These are phyloP conservation scores for Dacryopinax spathularia DNA, from an alignment of 768 basidiomycete species.

Conservation along the genomic window DNA sequence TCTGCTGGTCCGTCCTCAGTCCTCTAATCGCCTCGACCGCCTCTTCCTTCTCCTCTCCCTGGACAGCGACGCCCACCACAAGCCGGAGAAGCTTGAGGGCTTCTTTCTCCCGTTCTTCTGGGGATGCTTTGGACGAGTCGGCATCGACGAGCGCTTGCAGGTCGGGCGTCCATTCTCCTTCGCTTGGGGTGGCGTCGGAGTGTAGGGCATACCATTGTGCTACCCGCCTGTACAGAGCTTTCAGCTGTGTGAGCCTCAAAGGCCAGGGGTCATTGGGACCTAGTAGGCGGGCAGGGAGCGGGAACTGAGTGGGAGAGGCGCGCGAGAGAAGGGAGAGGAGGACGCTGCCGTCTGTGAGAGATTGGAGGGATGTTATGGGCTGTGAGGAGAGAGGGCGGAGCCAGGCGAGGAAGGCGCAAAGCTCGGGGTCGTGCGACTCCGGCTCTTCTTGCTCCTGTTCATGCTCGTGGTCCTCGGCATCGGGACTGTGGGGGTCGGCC, in stretches of 20 bases:
- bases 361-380: slow-evolving; percentile 45
- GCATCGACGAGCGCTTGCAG: slow-evolving; percentile 63
- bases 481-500: not conserved
- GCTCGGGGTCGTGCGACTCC: slow-evolving; percentile 36
- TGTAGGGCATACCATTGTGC: slow-evolving; percentile 71
- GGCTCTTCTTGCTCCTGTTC: no score
- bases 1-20: slow-evolving; percentile 69
- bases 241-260: slow-evolving; percentile 65
- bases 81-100: slow-evolving; percentile 65
- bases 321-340: slow-evolving; percentile 60
- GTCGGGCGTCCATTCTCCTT: slow-evolving; percentile 21
- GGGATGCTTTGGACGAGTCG: slow-evolving; percentile 77
- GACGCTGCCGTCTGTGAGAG: slow-evolving; percentile 68
- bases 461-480: not conserved
- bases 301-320: slow-evolving; percentile 40
- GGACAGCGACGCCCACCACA: slow-evolving; percentile 73
- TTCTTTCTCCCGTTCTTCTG: slow-evolving; percentile 49
- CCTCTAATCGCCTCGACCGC: slow-evolving; percentile 82
- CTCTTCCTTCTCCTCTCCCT: slow-evolving; percentile 75
- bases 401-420: slow-evolving; percentile 58
- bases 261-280: slow-evolving; percentile 73
- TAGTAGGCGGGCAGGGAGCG: not conserved
- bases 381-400: slow-evolving; percentile 48
- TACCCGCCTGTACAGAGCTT: slow-evolving; percentile 74
- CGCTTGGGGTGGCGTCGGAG: not conserved